Base-by-base conservation (phyloP, 345 rosid genomes). In the Populus tremula region DNA sequence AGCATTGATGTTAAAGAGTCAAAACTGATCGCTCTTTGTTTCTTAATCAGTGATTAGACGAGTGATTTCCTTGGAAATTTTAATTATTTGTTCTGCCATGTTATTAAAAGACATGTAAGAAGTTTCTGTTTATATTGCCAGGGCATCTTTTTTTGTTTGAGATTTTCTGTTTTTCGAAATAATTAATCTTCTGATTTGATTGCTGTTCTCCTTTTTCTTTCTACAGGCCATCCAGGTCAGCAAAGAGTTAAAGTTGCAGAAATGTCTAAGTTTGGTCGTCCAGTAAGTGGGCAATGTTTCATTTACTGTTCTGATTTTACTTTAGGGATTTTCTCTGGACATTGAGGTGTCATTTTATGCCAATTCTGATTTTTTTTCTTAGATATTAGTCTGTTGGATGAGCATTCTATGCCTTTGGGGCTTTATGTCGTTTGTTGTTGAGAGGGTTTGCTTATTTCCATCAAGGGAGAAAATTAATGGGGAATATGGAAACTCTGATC, bases 171-270 rank as follows among this genome's bases (percentile, higher is more conserved):
- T 38, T 17, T 56, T 9, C 3, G 35, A 18, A 29, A 21, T 21
- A 14, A 53, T 36, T 61, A 33, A 12, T 47, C 20, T 12, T 67
- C 53, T 77, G 36, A 54, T 65, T 68, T 45, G 35, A 39, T 36
- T 53, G 56, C 61, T 81, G 50, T 23, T 65, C 17, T 80, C 20
- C 33, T 11, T 43, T 67, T 75, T 64, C 61, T 20, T 16, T 72
- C 35, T 54, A 81, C 76, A 94, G 98, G 98, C 67, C 72, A 74
- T 61, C 99, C 97, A 29, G 97, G 98, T 84, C 91, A 85, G 71
- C 97, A 86, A 72, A 90, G 87, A 77, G 87, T 89, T 56, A 91
- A 91, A 76, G 88, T 77, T 79, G 69, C 88, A 11, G 93, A 90
- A 67, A 68, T 91, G 76, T 87, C 96, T 53, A 91, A 87, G 80